Evolutionary conservation across 78 protist species (phyloP).

Genomic region (Dictyostelium discoideum): DNA sequence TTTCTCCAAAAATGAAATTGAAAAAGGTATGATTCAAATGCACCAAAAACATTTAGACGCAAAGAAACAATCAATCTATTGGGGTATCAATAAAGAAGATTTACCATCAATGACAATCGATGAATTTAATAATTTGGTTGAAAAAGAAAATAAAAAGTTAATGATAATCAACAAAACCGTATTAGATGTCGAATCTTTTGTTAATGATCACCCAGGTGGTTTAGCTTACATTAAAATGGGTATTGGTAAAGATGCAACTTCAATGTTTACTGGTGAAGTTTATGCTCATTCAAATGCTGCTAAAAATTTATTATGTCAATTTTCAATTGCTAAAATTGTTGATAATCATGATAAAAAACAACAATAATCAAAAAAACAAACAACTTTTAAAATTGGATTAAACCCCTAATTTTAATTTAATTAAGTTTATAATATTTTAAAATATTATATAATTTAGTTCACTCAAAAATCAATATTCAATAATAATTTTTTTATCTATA

Average conservation of each 20-base stretch:
- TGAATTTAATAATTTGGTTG: slow-evolving; percentile 22
- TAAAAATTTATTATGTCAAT: slow-evolving; percentile 60
- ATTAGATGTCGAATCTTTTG: slow-evolving; percentile 58
- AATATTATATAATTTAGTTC: not conserved
- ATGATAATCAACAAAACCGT: slow-evolving; percentile 66
- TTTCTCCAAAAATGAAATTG: slow-evolving; percentile 74
- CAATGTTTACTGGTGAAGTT: slow-evolving; percentile 79
- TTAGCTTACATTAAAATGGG: slow-evolving; percentile 53
- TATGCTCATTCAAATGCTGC: slow-evolving; percentile 80
- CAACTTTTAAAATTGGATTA: not conserved
- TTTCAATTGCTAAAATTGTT: slow-evolving; percentile 58
- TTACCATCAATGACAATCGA: slow-evolving; percentile 52
- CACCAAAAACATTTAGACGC: not conserved
- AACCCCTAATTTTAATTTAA: not conserved
- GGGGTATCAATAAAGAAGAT: slow-evolving; percentile 61
- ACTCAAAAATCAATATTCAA: not conserved
- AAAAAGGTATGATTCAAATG: slow-evolving; percentile 84
- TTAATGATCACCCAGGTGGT: slow-evolving; percentile 84
- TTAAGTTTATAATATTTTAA: not conserved
- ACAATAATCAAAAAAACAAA: not conserved
- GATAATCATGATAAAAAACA: not conserved
- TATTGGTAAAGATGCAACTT: slow-evolving; percentile 80
- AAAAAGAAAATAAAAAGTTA: slow-evolving; percentile 20
- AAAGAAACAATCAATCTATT: slow-evolving; percentile 11
- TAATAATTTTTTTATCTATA: too few species aligned